These are phyloP conservation scores for Talaromyces thailandensis DNA, from an alignment of 495 filamentous ascomycete species.

Conservation along the genomic window DNA sequence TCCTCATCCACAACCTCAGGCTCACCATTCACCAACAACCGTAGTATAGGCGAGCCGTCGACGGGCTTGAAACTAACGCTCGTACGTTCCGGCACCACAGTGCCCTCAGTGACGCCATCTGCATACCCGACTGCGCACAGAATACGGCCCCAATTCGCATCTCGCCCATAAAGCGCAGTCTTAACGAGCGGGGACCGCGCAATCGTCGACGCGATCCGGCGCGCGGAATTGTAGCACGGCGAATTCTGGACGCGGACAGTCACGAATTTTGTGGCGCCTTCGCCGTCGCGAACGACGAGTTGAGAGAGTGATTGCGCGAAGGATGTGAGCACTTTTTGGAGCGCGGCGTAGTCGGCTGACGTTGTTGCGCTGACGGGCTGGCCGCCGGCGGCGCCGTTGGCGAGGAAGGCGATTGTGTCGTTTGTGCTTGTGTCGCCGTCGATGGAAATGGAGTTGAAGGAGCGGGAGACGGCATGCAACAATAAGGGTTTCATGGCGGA, in stretches of 20 bases:
- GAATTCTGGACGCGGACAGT: conserved; percentile 77
- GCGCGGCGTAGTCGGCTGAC: conserved; percentile 54
- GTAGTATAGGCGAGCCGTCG: conserved; percentile 72
- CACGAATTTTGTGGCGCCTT: conserved; percentile 97
- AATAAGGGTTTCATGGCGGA: conserved; percentile 59
- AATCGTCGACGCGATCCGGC: conserved; percentile 74
- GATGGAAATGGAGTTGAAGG: conserved; percentile 95
- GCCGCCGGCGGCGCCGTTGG: conserved; percentile 89
- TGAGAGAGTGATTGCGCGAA: conserved; percentile 82
- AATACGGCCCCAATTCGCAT: conserved; percentile 98
- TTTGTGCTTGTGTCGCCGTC: conserved; percentile 97
- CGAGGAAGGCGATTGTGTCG: conserved; percentile 88
- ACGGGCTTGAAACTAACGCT: conserved; percentile 86
- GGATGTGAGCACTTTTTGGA: conserved; percentile 58
- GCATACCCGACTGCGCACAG: conserved; percentile 92
- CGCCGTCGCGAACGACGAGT: conserved; percentile 90
- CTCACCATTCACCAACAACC: conserved; percentile 82
- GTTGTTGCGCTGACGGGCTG: conserved; percentile 33
- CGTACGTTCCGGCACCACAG: conserved; percentile 71
- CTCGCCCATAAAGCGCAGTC: conserved; percentile 91
- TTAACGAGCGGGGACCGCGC: conserved; percentile 94
- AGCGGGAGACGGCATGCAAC: conserved; percentile 65
- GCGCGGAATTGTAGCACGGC: conserved; percentile 53
- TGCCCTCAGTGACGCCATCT: conserved; percentile 50
- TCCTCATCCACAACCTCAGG: conserved; percentile 87